Conservation (phyloP, 164 flowering plant genomes). For the Macadamia tetraphylla region DNA sequence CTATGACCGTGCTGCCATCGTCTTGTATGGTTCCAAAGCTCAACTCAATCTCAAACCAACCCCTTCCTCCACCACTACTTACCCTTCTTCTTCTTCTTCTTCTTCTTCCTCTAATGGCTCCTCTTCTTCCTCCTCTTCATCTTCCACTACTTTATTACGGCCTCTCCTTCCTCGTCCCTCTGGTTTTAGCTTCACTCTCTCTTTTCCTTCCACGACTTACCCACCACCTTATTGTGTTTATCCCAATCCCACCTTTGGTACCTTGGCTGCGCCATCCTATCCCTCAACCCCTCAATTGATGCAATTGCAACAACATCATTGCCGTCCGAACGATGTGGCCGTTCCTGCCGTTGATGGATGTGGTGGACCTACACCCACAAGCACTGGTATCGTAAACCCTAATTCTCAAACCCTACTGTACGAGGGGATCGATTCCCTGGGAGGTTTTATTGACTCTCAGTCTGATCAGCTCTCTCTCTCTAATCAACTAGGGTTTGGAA, state of each 20-base stretch:
- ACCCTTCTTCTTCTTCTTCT: slow-evolving; percentile 8
- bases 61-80: slow-evolving; percentile 4
- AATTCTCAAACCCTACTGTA: slow-evolving; percentile 1
- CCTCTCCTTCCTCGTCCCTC: slow-evolving; percentile 71
- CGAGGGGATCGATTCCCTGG: slow-evolving; percentile 39
- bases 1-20: slow-evolving; percentile 84
- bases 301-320: slow-evolving; percentile 3
- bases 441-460: slow-evolving; percentile 28
- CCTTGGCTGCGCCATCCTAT: slow-evolving; percentile 17
- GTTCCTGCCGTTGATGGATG: too few species aligned
- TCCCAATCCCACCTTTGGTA: slow-evolving; percentile 7
- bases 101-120: neutral
- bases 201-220: slow-evolving; percentile 9
- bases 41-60: slow-evolving; percentile 82
- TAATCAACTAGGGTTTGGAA: slow-evolving; percentile 6
- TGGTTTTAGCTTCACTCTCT: slow-evolving; percentile 24
- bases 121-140: slow-evolving; percentile 31
- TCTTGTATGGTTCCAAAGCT: slow-evolving; percentile 79
- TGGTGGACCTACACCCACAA: slow-evolving; percentile 5
- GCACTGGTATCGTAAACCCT: slow-evolving; percentile 6
- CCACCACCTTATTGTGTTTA: slow-evolving; percentile 6
- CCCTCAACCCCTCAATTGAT: slow-evolving; percentile 9
- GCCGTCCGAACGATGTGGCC: slow-evolving; percentile 3
- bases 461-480: slow-evolving; percentile 32
- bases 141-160: slow-evolving; percentile 42